Conservation (phyloP, 345 rosid species). For the Draba incana region DNA sequence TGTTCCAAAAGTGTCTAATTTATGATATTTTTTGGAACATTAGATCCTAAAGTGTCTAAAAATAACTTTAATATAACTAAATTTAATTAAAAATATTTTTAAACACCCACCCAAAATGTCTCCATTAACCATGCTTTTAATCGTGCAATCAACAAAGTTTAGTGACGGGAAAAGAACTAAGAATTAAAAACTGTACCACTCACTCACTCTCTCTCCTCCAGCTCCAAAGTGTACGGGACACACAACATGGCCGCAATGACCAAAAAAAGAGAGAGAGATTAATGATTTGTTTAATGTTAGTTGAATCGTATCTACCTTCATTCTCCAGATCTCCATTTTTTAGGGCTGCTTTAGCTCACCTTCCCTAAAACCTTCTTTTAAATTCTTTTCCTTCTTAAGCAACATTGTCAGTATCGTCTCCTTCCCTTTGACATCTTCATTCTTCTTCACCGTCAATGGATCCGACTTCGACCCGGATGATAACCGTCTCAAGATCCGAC, state of each 20-base stretch:
- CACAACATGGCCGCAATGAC: slow-evolving; percentile 19
- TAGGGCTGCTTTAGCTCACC: background rate
- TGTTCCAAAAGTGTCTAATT: no score
- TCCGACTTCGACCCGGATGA: slow-evolving; percentile 34
- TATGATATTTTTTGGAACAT: no score
- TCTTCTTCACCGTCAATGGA: slow-evolving; percentile 33
- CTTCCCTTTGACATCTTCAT: slow-evolving; percentile 24
- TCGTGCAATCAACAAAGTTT: no score
- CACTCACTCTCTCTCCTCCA: background rate
- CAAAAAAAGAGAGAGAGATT: background rate
- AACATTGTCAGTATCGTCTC: slow-evolving; percentile 21
- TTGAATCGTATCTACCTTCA: slow-evolving; percentile 12
- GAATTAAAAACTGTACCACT: background rate
- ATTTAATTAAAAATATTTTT: no score
- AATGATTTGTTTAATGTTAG: background rate
- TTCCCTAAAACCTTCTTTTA: background rate
- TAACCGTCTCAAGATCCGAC: slow-evolving; percentile 26
- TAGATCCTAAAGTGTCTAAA: no score
- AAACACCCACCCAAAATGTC: no score
- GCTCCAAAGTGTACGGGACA: slow-evolving; percentile 5
- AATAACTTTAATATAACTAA: no score
- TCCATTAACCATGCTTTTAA: no score
- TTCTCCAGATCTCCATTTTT: slow-evolving; percentile 18
- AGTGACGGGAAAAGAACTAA: no score
- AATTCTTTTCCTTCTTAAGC: background rate